phyloP scores from a whole-genome alignment of 768 basidiomycete species.

The Leccinellum luteum region DNA sequence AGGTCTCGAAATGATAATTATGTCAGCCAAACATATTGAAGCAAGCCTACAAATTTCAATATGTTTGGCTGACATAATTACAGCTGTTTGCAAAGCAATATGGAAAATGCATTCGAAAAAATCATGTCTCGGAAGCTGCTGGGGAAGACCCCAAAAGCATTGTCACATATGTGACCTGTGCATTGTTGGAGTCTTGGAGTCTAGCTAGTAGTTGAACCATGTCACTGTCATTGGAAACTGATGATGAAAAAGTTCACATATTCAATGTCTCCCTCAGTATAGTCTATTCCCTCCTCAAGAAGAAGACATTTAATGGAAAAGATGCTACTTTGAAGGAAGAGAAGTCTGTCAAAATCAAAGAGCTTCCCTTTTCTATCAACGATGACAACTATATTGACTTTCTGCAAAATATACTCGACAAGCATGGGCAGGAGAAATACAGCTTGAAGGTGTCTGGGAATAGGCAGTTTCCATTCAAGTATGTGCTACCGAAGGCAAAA shows the following conservation, averaged over 20 bases:
- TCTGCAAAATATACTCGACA: background rate
- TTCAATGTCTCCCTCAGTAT: background rate
- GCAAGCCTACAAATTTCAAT: no score
- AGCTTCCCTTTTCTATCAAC: background rate
- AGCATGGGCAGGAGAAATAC: background rate
- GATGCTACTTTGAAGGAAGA: background rate
- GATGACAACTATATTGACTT: background rate
- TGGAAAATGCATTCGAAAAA: background rate
- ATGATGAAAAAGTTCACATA: background rate
- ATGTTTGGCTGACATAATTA: no score
- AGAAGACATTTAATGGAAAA: background rate
- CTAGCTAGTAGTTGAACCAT: no score
- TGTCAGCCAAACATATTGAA: no score
- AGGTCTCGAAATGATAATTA: no score
- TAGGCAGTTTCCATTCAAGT: background rate
- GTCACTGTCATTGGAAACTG: no score
- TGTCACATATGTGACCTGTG: background rate
- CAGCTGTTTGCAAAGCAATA: background rate
- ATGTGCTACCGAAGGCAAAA: constrained; percentile 1
- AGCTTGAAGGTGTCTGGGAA: background rate
- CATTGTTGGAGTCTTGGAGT: no score
- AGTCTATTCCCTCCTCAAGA: background rate
- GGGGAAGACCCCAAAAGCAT: background rate
- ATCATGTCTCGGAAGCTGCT: background rate
- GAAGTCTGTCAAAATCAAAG: background rate